Percentiles rank a stretch among this genome's conserved stretches.
Conservation (phyloP, 2,329 filamentous ascomycete genomes). For the Helotiales sp. region DNA sequence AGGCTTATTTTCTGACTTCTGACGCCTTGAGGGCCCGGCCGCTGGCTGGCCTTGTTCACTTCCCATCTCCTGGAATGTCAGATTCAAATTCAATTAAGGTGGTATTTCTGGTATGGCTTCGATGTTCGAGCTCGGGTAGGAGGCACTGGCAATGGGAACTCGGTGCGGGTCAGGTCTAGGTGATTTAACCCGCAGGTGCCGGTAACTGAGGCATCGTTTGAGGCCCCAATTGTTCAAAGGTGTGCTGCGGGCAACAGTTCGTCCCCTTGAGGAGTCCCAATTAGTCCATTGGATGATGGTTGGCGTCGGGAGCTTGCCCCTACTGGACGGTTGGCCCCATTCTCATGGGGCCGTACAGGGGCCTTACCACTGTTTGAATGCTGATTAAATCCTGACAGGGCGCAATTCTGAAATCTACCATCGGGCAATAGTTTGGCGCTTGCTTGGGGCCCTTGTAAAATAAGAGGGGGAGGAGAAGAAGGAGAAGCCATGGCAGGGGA, state of each 20-base stretch:
- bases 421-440: conserved; percentile 25
- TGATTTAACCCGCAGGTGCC: conserved; percentile 24
- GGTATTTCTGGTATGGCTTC: neutral
- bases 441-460: neutral
- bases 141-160: neutral
- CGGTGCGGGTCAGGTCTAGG: neutral
- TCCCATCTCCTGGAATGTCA: neutral
- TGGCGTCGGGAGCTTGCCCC: conserved; percentile 18
- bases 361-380: conserved; percentile 19
- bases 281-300: conserved; percentile 29
- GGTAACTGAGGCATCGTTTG: conserved; percentile 12
- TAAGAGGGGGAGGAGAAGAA: neutral
- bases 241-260: conserved; percentile 11
- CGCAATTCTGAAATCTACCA: conserved; percentile 29
- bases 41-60: no score
- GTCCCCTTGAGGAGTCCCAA: conserved; percentile 26
- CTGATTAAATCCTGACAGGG: conserved; percentile 38
- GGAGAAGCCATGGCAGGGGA: neutral
- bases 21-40: neutral
- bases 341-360: conserved; percentile 16
- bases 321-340: conserved; percentile 23
- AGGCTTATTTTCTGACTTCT: neutral
- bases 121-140: neutral
- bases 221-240: neutral
- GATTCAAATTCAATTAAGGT: neutral